Evolutionary conservation across 2,329 filamentous ascomycete species (phyloP), one percentile per base, ranked within the genome.

Genomic region (Penicillium psychrosexuale): DNA sequence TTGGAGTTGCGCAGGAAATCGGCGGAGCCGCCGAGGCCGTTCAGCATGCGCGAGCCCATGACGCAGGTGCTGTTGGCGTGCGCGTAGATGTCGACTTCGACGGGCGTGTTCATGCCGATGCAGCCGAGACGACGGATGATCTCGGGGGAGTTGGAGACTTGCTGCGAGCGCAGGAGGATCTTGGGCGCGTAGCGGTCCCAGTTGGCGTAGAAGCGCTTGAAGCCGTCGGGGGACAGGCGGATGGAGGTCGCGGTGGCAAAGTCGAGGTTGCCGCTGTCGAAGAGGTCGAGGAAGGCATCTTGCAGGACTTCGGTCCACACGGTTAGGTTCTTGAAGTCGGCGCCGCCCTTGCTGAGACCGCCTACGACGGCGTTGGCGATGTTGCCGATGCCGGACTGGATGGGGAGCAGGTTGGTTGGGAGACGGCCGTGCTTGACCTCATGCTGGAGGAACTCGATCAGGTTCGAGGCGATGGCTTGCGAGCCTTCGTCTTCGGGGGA

Each of bases 251-350:
- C 90, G 0, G 91, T 96, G 42, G 91, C 91, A 67, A 94, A 96
- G 77, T 95, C 90, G 19, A 96, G 82, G 69, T 90, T 87, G 27
- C 90, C 91, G 56, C 84, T 88, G 79, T 96, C 91, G 75, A 96
- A 95, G 51, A 96, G 87, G 72, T 96, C 91, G 24, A 96, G 83
- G 84, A 96, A 96, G 22, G 89, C 91, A 72, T 96, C 91, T 77
- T 96, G 91, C 54, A 96, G 85, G 45, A 96, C 91, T 75, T 96
- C 91, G 24, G 91, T 96, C 91, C 91, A 96, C 37, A 96, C 91
- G 71, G 89, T 91, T 55, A 96, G 82, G 77, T 95, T 89, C 70
- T 84, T 83, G 81, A 96, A 96, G 72, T 92, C 87, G 62, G 89
- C 89, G 57, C 79, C 80, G 13, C 81, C 82, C 55, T 88, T 84